Conservation (phyloP, 2,329 filamentous ascomycete species). For the Chaetomiaceae sp. region DNA sequence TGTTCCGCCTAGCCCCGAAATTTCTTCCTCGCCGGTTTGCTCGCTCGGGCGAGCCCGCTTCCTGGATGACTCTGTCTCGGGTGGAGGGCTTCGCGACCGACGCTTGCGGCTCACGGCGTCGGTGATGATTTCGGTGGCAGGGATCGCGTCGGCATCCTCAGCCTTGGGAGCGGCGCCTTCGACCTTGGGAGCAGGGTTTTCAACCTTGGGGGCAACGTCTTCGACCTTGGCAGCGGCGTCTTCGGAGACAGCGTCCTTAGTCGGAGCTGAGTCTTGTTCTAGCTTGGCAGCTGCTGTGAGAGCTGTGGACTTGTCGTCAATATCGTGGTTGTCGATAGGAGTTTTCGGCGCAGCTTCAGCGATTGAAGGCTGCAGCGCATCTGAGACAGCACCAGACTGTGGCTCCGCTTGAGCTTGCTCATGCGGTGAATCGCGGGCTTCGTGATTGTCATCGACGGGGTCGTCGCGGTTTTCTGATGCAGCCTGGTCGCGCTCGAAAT, state of each 20-base stretch:
- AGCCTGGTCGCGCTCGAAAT: slow-evolving; percentile 33
- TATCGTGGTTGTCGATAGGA: neutral
- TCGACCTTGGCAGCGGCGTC: neutral
- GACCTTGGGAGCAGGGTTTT: no score
- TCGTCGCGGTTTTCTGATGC: slow-evolving; percentile 10
- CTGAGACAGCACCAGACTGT: neutral
- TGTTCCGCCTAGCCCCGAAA: neutral
- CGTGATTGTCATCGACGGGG: slow-evolving; percentile 4
- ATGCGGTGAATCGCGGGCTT: neutral
- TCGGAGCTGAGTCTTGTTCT: neutral
- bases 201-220: neutral
- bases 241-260: neutral
- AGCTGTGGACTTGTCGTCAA: neutral
- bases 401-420: slow-evolving; percentile 4
- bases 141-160: neutral
- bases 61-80: slow-evolving; percentile 21
- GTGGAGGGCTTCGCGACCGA: slow-evolving; percentile 26
- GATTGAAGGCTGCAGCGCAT: neutral
- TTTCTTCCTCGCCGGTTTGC: neutral
- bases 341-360: neutral
- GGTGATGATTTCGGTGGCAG: slow-evolving; percentile 23
- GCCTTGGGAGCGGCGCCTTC: neutral
- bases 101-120: slow-evolving; percentile 26
- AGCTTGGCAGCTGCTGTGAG: neutral
- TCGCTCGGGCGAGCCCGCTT: slow-evolving; percentile 24